These are phyloP conservation scores for Verticillium tricorpus DNA, from an alignment of 2,329 filamentous ascomycete species.

Conservation along the genomic window DNA sequence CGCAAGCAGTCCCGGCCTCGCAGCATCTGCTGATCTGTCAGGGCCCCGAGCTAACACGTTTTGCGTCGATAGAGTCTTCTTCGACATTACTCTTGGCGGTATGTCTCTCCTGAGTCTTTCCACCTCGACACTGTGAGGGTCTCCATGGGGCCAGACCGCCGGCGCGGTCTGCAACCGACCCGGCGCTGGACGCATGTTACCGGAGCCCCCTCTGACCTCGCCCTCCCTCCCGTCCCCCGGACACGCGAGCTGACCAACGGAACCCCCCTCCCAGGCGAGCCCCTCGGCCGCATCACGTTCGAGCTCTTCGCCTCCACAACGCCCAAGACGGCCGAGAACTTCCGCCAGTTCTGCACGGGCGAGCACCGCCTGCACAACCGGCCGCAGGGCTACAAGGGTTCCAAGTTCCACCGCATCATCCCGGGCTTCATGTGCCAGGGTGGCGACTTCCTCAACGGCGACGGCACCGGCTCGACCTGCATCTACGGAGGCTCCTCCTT, in stretches of 20 bases:
- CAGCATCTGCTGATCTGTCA: background rate
- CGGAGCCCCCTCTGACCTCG: background rate
- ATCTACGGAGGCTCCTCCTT: conserved; percentile 87
- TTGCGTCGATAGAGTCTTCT: conserved; percentile 53
- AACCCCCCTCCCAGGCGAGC: conserved; percentile 62
- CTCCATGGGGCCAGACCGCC: background rate
- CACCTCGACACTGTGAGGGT: background rate
- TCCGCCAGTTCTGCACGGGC: conserved; percentile 93
- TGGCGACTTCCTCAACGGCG: conserved; percentile 89
- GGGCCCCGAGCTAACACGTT: conserved; percentile 6
- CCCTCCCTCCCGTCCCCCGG: background rate
- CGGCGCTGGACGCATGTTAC: background rate
- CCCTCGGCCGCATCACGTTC: conserved; percentile 81
- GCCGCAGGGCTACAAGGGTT: conserved; percentile 90
- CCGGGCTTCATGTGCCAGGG: conserved; percentile 97
- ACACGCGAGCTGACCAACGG: background rate
- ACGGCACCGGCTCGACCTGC: conserved; percentile 81
- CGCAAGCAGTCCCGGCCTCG: background rate
- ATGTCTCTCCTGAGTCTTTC: conserved; percentile 22
- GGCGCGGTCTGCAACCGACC: background rate
- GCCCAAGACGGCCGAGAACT: conserved; percentile 91
- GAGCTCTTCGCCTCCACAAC: conserved; percentile 84
- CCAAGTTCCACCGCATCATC: conserved; percentile 92
- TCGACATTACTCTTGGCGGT: conserved; percentile 78
- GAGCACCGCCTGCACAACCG: conserved; percentile 70